Evolutionary conservation across 73 alveolate species (phyloP).

Genomic region (Paraurostyla sp.): DNA sequence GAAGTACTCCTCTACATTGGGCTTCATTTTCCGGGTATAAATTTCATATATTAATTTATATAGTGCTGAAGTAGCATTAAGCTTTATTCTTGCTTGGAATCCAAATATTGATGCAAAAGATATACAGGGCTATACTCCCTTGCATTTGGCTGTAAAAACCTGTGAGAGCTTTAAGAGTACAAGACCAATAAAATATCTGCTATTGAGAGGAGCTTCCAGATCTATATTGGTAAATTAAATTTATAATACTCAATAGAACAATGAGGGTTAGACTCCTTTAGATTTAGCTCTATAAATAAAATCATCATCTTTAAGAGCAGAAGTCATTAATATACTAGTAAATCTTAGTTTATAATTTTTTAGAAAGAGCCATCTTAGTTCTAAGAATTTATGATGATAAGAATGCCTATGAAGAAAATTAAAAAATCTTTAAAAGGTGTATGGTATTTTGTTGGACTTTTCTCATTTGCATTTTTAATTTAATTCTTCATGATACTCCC

Average conservation of each 20-base stretch:
- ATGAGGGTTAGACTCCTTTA: background rate
- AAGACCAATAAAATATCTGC: slow-evolving; percentile 44
- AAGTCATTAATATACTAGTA: background rate
- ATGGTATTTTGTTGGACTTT: background rate
- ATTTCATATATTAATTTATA: background rate
- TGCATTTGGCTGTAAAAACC: slow-evolving; percentile 78
- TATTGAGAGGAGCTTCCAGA: slow-evolving; percentile 53
- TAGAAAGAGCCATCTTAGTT: background rate
- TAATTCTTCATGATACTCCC: background rate
- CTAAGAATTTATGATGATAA: background rate
- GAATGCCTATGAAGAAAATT: background rate
- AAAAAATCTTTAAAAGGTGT: background rate
- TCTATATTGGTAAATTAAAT: background rate
- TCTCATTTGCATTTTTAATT: background rate
- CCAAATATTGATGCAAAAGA: slow-evolving; percentile 75
- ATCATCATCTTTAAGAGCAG: background rate
- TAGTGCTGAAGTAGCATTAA: slow-evolving; percentile 73
- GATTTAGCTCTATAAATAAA: slow-evolving; percentile 32
- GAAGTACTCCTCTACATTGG: slow-evolving; percentile 88
- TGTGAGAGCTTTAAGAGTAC: slow-evolving; percentile 21
- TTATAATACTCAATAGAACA: background rate
- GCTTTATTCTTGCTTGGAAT: slow-evolving; percentile 78
- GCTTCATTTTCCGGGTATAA: slow-evolving; percentile 75
- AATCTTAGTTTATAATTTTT: background rate
- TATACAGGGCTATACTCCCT: slow-evolving; percentile 85